Base-by-base conservation (phyloP, 441 rosid genomes). In the Euphorbia celastroides region DNA sequence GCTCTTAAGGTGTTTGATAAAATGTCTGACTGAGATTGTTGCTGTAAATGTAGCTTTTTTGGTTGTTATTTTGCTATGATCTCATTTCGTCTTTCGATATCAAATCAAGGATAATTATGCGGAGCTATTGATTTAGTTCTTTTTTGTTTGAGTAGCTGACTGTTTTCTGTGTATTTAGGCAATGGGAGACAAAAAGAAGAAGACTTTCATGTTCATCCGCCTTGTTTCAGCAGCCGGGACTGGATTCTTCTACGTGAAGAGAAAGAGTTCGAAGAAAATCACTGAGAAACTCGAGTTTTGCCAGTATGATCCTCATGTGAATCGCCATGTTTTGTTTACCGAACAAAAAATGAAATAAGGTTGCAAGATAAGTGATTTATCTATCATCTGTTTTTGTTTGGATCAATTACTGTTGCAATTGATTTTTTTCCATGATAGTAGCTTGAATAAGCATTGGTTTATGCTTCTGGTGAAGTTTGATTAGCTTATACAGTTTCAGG, bases 181-280 rank as follows among this genome's bases (percentile, higher is more conserved):
- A 67, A 87, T 92, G 97, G 94, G 96, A 60, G 93, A 84, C 79
- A 92, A 87, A 82, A 89, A 83, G 81, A 87, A 86, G 87, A 92
- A 86, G 84, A 84, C 97, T 34, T 90, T 90, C 68, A 88, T 91
- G 85, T 91, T 93, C 74, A 83, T 91, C 48, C 85, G 95, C 74
- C 92, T 93, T 13, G 93, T 93, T 26, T 93, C 99, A 0, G 92
- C 97, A 32, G 99, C 99, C 22, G 97, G 99, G 57, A 91, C 93
- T 42, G 97, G 96, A 28, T 93, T 93, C 86, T 93, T 93, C 83
- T 91, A 91, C 44, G 99, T 89, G 60, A 88, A 89, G 86, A 83
- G 82, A 86, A 93, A 91, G 85, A 93, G 96, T 69, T 78, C 86
- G 3, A 86, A 88, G 71, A 87, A 84, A 61, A 75, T 88, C 25